These are phyloP conservation scores for Mycena sanguinolenta DNA, from an alignment of 768 basidiomycete genomes.

Conservation along the genomic window DNA sequence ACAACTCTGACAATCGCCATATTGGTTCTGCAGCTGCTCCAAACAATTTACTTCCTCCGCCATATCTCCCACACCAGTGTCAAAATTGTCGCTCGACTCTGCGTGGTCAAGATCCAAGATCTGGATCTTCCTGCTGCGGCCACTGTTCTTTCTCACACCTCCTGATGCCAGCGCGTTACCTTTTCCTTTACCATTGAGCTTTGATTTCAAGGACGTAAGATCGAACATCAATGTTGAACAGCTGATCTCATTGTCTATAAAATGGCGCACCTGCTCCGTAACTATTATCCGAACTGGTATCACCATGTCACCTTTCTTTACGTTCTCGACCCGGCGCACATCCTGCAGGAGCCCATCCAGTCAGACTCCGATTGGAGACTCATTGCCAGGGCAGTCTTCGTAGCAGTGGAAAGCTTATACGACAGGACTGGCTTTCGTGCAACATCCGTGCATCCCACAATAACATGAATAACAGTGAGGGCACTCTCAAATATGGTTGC, in stretches of 20 bases:
- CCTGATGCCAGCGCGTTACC: too few species aligned
- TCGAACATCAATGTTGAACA: slow-evolving; percentile 10
- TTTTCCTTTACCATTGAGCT: too few species aligned
- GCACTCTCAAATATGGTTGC: slow-evolving; percentile 5
- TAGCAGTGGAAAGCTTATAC: slow-evolving; percentile 6
- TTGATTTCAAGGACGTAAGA: neutral
- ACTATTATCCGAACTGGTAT: neutral
- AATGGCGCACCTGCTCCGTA: slow-evolving; percentile 6
- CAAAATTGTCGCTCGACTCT: slow-evolving; percentile 2
- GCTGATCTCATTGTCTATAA: neutral
- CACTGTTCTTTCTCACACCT: too few species aligned
- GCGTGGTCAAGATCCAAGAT: slow-evolving; percentile 26
- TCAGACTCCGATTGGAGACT: neutral
- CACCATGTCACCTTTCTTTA: neutral
- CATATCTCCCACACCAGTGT: slow-evolving; percentile 7
- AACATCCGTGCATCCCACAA: neutral
- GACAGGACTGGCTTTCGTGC: neutral
- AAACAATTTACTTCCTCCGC: slow-evolving; percentile 6
- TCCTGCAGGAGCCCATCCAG: slow-evolving; percentile 12
- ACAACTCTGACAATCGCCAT: slow-evolving; percentile 7
- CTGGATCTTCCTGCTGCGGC: neutral
- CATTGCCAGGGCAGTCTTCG: neutral
- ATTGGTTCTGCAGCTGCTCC: slow-evolving; percentile 8
- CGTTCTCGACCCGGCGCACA: neutral
- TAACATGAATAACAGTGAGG: neutral